A percentile compares a stretch with the other conserved stretches of the same genome.
phyloP scores from a whole-genome alignment of 2,329 filamentous ascomycete species.

The Parastagonospora nodorum region DNA sequence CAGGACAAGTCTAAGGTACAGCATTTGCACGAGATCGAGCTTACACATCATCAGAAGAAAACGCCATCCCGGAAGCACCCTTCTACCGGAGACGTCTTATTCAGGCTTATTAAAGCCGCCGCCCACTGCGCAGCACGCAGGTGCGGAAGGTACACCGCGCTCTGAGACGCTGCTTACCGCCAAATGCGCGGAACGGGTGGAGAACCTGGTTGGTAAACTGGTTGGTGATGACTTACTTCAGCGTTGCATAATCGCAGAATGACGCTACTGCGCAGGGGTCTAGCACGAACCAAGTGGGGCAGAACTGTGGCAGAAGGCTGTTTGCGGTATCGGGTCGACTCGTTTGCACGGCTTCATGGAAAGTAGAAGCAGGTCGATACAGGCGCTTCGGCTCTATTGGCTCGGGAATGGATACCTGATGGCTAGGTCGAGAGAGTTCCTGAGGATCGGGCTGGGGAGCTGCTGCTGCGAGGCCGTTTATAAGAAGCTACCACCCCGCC shows the following conservation, averaged over 20 bases:
- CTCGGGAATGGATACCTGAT: too few relatives aligned
- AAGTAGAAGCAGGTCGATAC: too few relatives aligned
- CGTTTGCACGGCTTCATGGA: not conserved
- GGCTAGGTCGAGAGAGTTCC: too few relatives aligned
- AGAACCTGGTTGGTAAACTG: not conserved
- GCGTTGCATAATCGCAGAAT: constrained; percentile 12
- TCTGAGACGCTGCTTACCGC: not conserved
- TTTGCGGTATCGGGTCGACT: too few relatives aligned
- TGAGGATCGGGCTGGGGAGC: too few relatives aligned
- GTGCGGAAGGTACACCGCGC: not conserved
- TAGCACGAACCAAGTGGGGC: not conserved
- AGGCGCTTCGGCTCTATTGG: too few relatives aligned
- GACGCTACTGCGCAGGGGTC: constrained; percentile 11
- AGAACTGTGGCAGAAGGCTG: not conserved
- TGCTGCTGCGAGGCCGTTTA: too few relatives aligned
- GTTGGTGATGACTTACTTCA: constrained; percentile 9
- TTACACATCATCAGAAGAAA: constrained; percentile 15
- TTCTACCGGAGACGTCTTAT: not conserved
- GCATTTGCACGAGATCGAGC: not conserved
- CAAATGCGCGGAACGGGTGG: not conserved
- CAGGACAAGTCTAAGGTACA: too few relatives aligned
- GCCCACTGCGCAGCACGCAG: not conserved
- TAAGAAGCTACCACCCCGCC: too few relatives aligned
- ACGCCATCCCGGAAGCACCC: constrained; percentile 6
- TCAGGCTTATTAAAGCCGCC: not conserved